phyloP scores from a whole-genome alignment of 495 filamentous ascomycete species.

The Lophiotrema nucula region DNA sequence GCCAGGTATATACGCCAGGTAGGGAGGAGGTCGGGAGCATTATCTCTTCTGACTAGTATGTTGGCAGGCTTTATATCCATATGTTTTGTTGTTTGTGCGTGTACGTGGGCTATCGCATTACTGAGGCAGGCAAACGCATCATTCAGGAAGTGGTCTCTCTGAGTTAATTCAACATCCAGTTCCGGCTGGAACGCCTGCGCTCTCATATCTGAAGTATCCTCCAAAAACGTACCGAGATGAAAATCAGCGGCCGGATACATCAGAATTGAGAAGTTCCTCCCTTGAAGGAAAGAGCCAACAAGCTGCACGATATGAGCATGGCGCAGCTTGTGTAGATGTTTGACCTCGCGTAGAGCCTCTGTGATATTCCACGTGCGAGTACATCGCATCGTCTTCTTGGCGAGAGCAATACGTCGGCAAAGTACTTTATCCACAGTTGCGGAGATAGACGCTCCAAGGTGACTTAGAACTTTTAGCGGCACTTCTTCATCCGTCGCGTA shows the following conservation, averaged over 20 bases:
- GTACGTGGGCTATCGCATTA: slow-evolving; percentile 16
- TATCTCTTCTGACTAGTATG: slow-evolving; percentile 1
- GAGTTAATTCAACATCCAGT: too few relatives aligned
- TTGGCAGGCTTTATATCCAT: slow-evolving; percentile 33
- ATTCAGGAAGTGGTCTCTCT: too few relatives aligned
- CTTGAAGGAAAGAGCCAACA: slow-evolving; percentile 21
- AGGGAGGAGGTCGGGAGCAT: too few relatives aligned
- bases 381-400: slow-evolving; percentile 29
- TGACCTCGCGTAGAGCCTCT: slow-evolving; percentile 22
- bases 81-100: slow-evolving; percentile 20
- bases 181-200: not conserved
- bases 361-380: not conserved
- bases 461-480: not conserved
- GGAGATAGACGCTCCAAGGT: slow-evolving; percentile 1
- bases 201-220: not conserved
- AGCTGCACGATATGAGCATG: slow-evolving; percentile 30
- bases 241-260: slow-evolving; percentile 27
- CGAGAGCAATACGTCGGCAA: slow-evolving; percentile 24
- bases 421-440: slow-evolving; percentile 23
- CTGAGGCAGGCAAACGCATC: slow-evolving; percentile 6
- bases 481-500: slow-evolving; percentile 2
- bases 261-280: slow-evolving; percentile 16
- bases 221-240: slow-evolving; percentile 17
- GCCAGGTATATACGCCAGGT: slow-evolving; percentile 10
- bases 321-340: slow-evolving; percentile 22